Base-by-base conservation (phyloP, 108 stramenopile genomes). In the Nitzschia sp. region DNA sequence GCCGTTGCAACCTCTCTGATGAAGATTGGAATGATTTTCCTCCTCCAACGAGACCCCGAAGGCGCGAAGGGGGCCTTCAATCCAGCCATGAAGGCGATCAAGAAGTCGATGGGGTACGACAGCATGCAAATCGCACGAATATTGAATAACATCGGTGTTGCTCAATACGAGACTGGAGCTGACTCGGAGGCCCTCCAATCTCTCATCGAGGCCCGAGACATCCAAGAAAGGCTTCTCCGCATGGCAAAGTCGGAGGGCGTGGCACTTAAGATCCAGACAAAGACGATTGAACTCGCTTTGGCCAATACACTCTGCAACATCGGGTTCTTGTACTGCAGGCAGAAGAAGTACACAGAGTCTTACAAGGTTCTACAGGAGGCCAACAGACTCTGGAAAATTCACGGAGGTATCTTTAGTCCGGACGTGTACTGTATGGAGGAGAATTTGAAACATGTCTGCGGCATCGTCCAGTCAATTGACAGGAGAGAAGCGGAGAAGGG, bases 81-180 rank as follows among this genome's bases (percentile, higher is more conserved):
- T 0, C 74, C 85, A 58, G 86, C 84, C 5, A 53, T 87, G 36
- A 38, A 73, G 0, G 85, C 87, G 16, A 80, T 85, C 16, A 63
- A 68, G 30, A 61, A 69, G 27, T 69, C 48, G 17, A 62, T 85
- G 26, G 85, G 85, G 22, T 61, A 53, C 17, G 59, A 67, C 16
- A 82, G 87, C 71, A 73, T 75, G 0, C 71, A 87, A 58, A 71
- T 87, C 23, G 79, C 81, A 2, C 78, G 83, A 50, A 71, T 87
- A 16, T 57, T 87, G 66, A 87, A 87, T 61, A 91, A 91, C 62
- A 80, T 91, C 71, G 89, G 84, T 17, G 87, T 86, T 65, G 82
- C 84, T 0, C 44, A 82, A 54, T 90, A 80, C 75, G 82, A 85
- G 22, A 57, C 81, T 23, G 66, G 75, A 9, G 63, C 78, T 34